These are phyloP conservation scores for Metschnikowia gruessii DNA, from an alignment of 805 yeast species.

Conservation along the genomic window DNA sequence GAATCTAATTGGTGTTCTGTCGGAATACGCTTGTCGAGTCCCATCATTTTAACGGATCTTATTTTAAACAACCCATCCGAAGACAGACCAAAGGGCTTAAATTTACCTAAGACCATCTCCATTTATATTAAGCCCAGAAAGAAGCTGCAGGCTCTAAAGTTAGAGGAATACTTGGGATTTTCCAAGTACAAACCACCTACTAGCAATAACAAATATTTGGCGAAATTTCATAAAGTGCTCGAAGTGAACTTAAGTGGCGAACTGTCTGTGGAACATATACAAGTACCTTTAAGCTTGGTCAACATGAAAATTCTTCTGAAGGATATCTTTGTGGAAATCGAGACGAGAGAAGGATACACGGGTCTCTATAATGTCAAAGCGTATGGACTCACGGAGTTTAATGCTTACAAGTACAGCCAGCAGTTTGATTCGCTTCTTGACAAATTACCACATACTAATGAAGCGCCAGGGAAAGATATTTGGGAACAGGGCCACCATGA, in stretches of 20 bases:
- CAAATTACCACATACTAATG: slow-evolving; percentile 2
- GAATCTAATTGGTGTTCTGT: slow-evolving; percentile 28
- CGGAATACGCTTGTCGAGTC: slow-evolving; percentile 34
- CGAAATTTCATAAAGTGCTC: slow-evolving; percentile 32
- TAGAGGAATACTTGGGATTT: slow-evolving; percentile 21
- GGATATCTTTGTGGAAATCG: slow-evolving; percentile 33
- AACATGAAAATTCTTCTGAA: slow-evolving; percentile 31
- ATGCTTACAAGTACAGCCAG: slow-evolving; percentile 10
- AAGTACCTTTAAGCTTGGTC: slow-evolving; percentile 33
- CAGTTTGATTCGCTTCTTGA: slow-evolving; percentile 16
- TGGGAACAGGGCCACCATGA: background rate
- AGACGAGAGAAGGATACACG: slow-evolving; percentile 9
- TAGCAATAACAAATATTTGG: slow-evolving; percentile 26
- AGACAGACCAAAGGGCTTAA: slow-evolving; percentile 10
- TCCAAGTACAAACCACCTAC: slow-evolving; percentile 4
- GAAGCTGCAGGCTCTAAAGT: slow-evolving; percentile 16
- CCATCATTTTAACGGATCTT: slow-evolving; percentile 37
- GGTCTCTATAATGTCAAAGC: slow-evolving; percentile 18
- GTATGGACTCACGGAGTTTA: slow-evolving; percentile 16
- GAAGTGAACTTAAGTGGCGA: slow-evolving; percentile 20
- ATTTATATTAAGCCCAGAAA: slow-evolving; percentile 32
- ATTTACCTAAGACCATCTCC: slow-evolving; percentile 21
- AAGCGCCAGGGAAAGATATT: background rate
- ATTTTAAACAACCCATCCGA: slow-evolving; percentile 21
- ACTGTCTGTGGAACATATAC: slow-evolving; percentile 26